Percentiles rank a stretch among this genome's conserved stretches.
These are phyloP conservation scores for Umbelopsis sp. DNA, from an alignment of 192 early-diverging fungal species.

Conservation along the genomic window DNA sequence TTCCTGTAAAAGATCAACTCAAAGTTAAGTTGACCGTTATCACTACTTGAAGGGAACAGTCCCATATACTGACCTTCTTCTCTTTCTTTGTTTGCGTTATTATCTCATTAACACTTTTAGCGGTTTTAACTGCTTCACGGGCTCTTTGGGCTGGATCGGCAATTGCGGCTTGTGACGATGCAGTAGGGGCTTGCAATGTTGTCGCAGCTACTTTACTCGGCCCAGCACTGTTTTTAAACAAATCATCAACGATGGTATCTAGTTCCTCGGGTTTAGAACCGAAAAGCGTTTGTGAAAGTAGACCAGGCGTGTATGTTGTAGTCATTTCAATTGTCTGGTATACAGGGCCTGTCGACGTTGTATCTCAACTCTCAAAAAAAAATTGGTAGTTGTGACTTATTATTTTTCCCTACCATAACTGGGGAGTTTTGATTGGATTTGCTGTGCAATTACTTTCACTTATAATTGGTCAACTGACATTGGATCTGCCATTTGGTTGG, in stretches of 20 bases:
- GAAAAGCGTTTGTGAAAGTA: conserved; percentile 36
- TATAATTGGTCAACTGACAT: too few relatives aligned
- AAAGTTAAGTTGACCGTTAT: background rate
- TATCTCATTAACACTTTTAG: background rate
- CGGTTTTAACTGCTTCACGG: conserved; percentile 33
- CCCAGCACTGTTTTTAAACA: conserved; percentile 59
- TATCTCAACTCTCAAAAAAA: background rate
- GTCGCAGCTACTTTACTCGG: conserved; percentile 28
- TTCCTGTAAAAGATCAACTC: background rate
- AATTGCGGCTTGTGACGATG: conserved; percentile 28
- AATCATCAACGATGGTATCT: conserved; percentile 54
- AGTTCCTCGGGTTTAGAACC: conserved; percentile 39
- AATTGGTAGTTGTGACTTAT: background rate
- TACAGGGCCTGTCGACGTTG: background rate
- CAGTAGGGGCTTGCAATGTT: conserved; percentile 8
- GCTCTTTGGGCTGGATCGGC: conserved; percentile 35
- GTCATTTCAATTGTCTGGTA: background rate
- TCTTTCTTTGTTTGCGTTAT: conserved; percentile 20
- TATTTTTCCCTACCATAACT: too few relatives aligned
- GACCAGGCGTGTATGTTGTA: background rate
- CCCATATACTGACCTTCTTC: conserved; percentile 28
- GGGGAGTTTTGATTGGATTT: too few relatives aligned
- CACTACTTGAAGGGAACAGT: background rate
- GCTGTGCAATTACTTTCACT: too few relatives aligned
- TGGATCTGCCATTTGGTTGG: too few relatives aligned